phyloP scores from a whole-genome alignment of 345 rosid genomes.

The Corymbia maculata region DNA sequence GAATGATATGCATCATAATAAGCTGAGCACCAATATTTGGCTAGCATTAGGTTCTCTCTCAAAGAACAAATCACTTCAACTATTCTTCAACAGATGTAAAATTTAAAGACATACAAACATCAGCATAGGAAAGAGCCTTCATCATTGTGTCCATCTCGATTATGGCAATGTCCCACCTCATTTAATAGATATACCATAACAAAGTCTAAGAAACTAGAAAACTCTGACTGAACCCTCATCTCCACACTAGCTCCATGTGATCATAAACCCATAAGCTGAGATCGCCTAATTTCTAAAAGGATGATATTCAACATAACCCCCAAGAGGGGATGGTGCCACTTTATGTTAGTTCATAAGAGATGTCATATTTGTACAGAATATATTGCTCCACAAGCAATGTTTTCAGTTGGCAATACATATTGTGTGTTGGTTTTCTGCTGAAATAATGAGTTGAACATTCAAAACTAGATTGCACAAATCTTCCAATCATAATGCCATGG shows the following conservation, averaged over 20 bases:
- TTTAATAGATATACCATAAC: neutral
- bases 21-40: neutral
- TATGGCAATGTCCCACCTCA: neutral
- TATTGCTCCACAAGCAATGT: neutral
- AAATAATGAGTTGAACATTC: neutral
- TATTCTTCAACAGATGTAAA: neutral
- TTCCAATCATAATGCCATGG: neutral
- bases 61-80: neutral
- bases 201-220: neutral
- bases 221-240: neutral
- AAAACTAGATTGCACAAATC: neutral
- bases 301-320: neutral
- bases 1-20: neutral
- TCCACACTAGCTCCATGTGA: neutral
- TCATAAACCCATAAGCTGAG: neutral
- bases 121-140: neutral
- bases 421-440: neutral
- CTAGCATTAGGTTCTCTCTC: neutral
- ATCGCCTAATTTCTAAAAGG: neutral
- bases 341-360: neutral
- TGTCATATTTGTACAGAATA: neutral
- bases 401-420: neutral
- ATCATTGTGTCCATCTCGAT: neutral
- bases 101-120: neutral
- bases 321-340: neutral